Percentiles rank a stretch among this genome's conserved stretches.
Conservation (phyloP, 1,139 yeast species). For the Yamadazyma buinensis region DNA sequence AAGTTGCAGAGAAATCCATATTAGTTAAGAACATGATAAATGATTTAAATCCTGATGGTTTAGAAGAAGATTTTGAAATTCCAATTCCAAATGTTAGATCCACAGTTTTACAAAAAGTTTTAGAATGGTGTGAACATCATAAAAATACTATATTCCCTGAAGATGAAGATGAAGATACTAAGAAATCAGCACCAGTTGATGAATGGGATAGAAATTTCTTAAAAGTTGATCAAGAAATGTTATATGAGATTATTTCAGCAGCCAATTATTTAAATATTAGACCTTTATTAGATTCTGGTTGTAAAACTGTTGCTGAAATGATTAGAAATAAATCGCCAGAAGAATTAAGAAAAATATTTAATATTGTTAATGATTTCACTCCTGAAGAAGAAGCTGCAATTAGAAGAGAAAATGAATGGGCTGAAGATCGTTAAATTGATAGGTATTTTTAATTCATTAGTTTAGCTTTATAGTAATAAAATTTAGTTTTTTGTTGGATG, state of each 20-base stretch:
- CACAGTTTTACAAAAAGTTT: conserved; percentile 81
- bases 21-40: conserved; percentile 87
- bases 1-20: conserved; percentile 87
- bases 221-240: conserved; percentile 97
- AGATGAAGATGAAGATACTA: conserved; percentile 76
- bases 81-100: conserved; percentile 91
- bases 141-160: conserved; percentile 73
- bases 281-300: conserved; percentile 90
- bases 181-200: conserved; percentile 80
- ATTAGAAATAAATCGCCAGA: conserved; percentile 94
- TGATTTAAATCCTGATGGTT: conserved; percentile 64
- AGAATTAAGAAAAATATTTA: conserved; percentile 93
- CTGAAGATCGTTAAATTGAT: conserved; percentile 84
- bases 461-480: no score
- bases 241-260: conserved; percentile 92
- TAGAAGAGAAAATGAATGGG: conserved; percentile 98
- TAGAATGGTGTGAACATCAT: conserved; percentile 98
- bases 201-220: conserved; percentile 97
- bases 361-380: conserved; percentile 89
- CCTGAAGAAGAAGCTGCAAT: conserved; percentile 99
- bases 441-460: no score
- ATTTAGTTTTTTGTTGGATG: no score
- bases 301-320: conserved; percentile 98
- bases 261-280: conserved; percentile 94
- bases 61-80: conserved; percentile 69